phyloP scores from a whole-genome alignment of 208 protist species.

The Histomonas meleagridis region DNA sequence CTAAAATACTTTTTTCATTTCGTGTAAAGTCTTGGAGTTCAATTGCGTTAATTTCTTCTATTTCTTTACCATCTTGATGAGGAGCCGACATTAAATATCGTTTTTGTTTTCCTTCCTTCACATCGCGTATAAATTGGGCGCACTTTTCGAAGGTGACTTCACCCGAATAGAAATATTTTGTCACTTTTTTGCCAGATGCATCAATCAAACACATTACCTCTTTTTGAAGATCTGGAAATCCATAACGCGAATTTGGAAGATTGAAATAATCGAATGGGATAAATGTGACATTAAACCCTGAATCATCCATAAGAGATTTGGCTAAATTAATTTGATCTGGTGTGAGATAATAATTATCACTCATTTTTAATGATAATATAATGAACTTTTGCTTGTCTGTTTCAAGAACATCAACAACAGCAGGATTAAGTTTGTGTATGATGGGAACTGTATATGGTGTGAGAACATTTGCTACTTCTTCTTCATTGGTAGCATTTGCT shows the following conservation, averaged over 20 bases:
- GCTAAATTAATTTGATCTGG: not conserved
- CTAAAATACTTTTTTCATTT: not conserved
- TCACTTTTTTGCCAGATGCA: not conserved
- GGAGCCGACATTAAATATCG: not conserved
- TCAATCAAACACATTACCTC: not conserved
- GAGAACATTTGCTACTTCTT: not conserved
- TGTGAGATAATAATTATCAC: constrained; percentile 1
- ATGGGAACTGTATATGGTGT: not conserved
- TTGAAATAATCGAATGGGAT: too few species aligned
- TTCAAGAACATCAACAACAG: not conserved
- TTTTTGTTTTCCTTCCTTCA: not conserved
- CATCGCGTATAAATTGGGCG: not conserved
- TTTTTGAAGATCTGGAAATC: not conserved
- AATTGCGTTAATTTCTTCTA: not conserved
- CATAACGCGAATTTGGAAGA: not conserved
- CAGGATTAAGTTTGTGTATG: not conserved
- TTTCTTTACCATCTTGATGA: not conserved
- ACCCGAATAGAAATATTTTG: not conserved
- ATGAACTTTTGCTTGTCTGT: not conserved
- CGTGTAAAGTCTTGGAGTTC: not conserved
- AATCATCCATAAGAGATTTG: not conserved
- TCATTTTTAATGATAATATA: too few species aligned
- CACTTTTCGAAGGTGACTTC: not conserved
- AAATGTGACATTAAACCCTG: not conserved
- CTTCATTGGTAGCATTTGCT: too few species aligned